These are phyloP conservation scores for Phaffia australis DNA, from an alignment of 768 basidiomycete genomes.

Conservation along the genomic window DNA sequence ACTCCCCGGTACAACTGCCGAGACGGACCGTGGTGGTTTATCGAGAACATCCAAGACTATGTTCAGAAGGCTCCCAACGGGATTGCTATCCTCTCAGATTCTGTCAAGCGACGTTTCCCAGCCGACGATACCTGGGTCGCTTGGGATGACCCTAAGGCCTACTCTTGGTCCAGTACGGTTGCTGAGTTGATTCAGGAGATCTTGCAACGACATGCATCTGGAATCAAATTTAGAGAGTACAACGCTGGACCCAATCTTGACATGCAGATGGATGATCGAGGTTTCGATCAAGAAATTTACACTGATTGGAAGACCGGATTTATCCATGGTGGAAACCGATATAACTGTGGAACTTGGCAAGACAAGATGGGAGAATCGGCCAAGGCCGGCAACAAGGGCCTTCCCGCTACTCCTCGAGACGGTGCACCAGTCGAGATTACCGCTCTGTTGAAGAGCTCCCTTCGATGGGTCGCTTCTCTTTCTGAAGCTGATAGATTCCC, in stretches of 20 bases:
- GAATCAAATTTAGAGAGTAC: constrained; percentile 88
- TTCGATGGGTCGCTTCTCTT: constrained; percentile 74
- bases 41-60: constrained; percentile 97
- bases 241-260: constrained; percentile 97
- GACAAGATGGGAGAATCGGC: constrained; percentile 95
- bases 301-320: constrained; percentile 96
- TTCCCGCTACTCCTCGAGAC: constrained; percentile 92
- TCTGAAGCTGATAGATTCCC: constrained; percentile 62
- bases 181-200: constrained; percentile 97
- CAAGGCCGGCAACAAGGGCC: constrained; percentile 84
- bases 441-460: constrained; percentile 79
- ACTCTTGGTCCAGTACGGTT: constrained; percentile 64
- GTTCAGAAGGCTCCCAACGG: constrained; percentile 73
- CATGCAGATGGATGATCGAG: constrained; percentile 84
- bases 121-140: constrained; percentile 84
- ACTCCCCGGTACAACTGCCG: constrained; percentile 87
- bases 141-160: constrained; percentile 79
- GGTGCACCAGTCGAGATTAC: constrained; percentile 94
- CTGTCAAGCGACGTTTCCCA: constrained; percentile 86
- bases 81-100: constrained; percentile 61
- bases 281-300: constrained; percentile 82
- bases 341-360: constrained; percentile 36
- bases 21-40: constrained; percentile 99
- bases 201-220: constrained; percentile 80
- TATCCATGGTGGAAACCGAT: constrained; percentile 67